phyloP scores from a whole-genome alignment of 495 filamentous ascomycete species.

The Aspergillus ostianus region DNA sequence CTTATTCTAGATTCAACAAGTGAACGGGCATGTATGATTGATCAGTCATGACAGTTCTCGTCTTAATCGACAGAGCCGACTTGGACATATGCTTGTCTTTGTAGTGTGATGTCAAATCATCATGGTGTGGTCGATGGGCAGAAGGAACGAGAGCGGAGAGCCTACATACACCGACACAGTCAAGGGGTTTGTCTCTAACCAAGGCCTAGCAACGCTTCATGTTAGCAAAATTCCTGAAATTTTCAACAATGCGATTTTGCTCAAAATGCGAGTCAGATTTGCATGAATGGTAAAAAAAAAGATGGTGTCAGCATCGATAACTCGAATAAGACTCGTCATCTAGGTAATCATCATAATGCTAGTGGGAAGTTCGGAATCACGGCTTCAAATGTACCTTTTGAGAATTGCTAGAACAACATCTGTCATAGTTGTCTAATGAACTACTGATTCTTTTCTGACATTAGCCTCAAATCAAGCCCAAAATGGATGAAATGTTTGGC shows the following conservation, averaged over 20 bases:
- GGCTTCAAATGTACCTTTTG: conserved; percentile 18
- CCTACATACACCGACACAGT: conserved; percentile 30
- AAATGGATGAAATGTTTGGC: conserved; percentile 21
- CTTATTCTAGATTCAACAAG: conserved; percentile 19
- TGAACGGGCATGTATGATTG: conserved; percentile 16
- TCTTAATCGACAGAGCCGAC: conserved; percentile 47
- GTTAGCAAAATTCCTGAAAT: conserved; percentile 23
- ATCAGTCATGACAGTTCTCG: conserved; percentile 52
- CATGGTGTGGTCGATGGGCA: conserved; percentile 29
- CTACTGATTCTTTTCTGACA: conserved; percentile 1
- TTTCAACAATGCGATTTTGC: conserved; percentile 4
- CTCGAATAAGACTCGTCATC: conserved; percentile 65
- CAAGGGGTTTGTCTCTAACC: background rate
- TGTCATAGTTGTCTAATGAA: background rate
- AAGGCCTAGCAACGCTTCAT: background rate
- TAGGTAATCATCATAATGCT: conserved; percentile 52
- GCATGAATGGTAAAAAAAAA: conserved; percentile 60
- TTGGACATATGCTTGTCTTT: conserved; percentile 65
- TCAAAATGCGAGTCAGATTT: conserved; percentile 42
- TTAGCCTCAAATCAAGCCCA: conserved; percentile 33
- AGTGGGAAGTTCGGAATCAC: conserved; percentile 18
- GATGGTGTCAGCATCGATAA: conserved; percentile 59
- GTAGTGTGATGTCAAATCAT: conserved; percentile 48
- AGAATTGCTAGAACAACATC: background rate
- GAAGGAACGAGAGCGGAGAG: conserved; percentile 7